Base-by-base conservation (phyloP, 345 rosid species). In the Brassica rapa region DNA sequence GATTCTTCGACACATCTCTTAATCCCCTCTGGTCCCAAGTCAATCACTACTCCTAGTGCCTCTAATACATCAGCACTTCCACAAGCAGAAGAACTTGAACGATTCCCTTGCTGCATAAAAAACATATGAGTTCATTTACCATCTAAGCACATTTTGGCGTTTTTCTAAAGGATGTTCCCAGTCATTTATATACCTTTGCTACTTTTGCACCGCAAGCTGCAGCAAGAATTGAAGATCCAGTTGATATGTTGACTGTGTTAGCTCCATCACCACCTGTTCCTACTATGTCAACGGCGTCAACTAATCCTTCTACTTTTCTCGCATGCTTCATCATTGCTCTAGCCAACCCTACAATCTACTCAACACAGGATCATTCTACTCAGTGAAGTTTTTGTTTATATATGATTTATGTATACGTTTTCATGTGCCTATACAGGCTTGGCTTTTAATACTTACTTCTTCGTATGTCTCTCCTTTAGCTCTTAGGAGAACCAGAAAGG, bases 191-290 rank as follows among this genome's bases (percentile, higher is more conserved):
- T 63, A 93, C 98, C 98, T 96, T 91, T 30, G 96, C 99, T 82
- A 91, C 97, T 86, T 88, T 96, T 16, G 94, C 97, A 72, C 97
- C 98, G 80, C 96, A 93, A 66, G 99, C 96, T 41, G 96, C 98
- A 72, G 98, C 88, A 62, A 96, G 91, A 75, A 96, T 86, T 39
- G 99, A 86, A 65, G 99, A 93, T 9, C 98, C 98, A 0, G 97
- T 96, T 23, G 96, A 96, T 71, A 93, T 96, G 80, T 96, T 96
- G 62, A 96, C 96, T 0, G 99, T 96, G 83, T 93, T 85, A 6
- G 95, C 96, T 51, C 98, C 99, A 86, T 93, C 99, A 6, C 98
- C 98, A 21, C 97, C 98, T 0, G 94, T 96, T 72, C 98, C 98
- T 33, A 91, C 97, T 77, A 93, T 91, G 84, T 96, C 98, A 33